phyloP scores from a whole-genome alignment of 495 filamentous ascomycete genomes.

The Lasiosphaeria ovina region DNA sequence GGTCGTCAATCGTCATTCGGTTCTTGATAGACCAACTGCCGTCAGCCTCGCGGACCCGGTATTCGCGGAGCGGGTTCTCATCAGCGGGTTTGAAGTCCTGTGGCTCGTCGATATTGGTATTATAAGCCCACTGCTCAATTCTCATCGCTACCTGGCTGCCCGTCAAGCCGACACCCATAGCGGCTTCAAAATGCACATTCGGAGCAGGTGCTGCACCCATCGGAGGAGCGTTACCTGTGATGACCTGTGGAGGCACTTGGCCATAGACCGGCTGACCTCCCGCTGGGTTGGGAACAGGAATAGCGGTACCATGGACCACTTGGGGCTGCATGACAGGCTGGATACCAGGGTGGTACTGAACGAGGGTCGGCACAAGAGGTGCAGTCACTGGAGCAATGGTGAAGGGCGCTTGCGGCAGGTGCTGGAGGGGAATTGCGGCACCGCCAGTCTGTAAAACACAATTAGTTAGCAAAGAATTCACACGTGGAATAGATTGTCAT shows the following conservation, averaged over 20 bases:
- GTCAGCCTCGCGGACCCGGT: conserved; percentile 49
- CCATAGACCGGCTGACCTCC: neutral
- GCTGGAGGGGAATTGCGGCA: conserved; percentile 8
- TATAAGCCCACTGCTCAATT: conserved; percentile 38
- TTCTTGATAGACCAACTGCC: conserved; percentile 45
- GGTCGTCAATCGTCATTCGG: conserved; percentile 49
- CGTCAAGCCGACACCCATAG: conserved; percentile 41
- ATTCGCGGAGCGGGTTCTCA: conserved; percentile 50
- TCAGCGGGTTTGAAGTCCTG: conserved; percentile 54
- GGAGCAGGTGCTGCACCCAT: conserved; percentile 18
- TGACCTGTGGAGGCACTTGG: conserved; percentile 8
- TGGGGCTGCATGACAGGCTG: conserved; percentile 7
- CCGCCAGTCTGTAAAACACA: too few species aligned
- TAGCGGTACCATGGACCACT: conserved; percentile 2
- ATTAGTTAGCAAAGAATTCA: too few species aligned
- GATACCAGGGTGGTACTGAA: conserved; percentile 16
- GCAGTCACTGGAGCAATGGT: neutral
- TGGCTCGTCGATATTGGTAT: conserved; percentile 41
- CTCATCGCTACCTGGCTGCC: conserved; percentile 36
- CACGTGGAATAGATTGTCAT: too few species aligned
- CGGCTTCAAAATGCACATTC: conserved; percentile 22
- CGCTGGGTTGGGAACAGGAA: conserved; percentile 3
- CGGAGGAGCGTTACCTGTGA: conserved; percentile 16
- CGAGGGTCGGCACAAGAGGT: conserved; percentile 15
- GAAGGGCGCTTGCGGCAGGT: neutral